A percentile compares a stretch with the other conserved stretches of the same genome.
phyloP scores from a whole-genome alignment of 306 rosid species.

The Prunus mongolica region DNA sequence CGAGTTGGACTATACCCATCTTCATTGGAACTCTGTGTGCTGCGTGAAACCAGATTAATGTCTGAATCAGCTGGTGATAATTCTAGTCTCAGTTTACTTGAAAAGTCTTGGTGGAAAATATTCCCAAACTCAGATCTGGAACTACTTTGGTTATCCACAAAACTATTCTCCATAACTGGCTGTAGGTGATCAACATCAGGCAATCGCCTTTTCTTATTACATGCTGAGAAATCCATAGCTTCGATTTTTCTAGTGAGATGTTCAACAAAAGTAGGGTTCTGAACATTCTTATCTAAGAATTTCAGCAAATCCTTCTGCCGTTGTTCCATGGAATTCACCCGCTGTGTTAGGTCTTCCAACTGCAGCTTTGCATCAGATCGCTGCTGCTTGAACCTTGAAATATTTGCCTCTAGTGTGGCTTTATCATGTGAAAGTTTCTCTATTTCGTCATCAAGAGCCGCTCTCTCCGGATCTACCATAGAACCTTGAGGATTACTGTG shows the following conservation, averaged over 20 bases:
- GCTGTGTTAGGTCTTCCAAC: conserved; percentile 51
- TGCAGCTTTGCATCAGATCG: conserved; percentile 52
- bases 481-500: conserved; percentile 93
- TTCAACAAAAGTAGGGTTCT: conserved; percentile 59
- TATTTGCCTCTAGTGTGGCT: conserved; percentile 58
- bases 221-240: conserved; percentile 71
- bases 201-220: conserved; percentile 82
- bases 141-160: conserved; percentile 62
- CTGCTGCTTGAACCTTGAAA: conserved; percentile 54
- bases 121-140: conserved; percentile 64
- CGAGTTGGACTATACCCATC: conserved; percentile 59
- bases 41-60: conserved; percentile 68
- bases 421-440: conserved; percentile 71
- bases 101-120: conserved; percentile 79
- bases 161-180: conserved; percentile 48
- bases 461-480: conserved; percentile 72
- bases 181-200: conserved; percentile 55
- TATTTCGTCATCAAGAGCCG: conserved; percentile 80
- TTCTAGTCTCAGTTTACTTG: conserved; percentile 74
- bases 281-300: conserved; percentile 63
- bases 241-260: conserved; percentile 68
- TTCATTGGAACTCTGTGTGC: conserved; percentile 91
- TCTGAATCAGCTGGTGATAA: conserved; percentile 81
- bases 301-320: conserved; percentile 60
- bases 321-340: conserved; percentile 56